Evolutionary conservation across 805 yeast species (phyloP).

Genomic region (Ogataea nakhonphanomensis): DNA sequence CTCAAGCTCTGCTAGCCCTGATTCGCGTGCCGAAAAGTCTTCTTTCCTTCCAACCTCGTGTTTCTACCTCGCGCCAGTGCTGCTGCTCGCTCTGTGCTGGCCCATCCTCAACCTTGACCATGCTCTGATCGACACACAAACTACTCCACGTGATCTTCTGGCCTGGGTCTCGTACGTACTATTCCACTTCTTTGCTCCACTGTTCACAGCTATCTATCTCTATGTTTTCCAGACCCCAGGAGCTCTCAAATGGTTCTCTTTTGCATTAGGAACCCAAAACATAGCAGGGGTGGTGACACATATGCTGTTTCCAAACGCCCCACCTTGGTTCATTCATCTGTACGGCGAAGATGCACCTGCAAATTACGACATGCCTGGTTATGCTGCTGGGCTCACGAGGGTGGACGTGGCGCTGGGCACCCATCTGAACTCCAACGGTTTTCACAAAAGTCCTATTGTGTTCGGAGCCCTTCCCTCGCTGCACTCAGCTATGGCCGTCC

Average conservation of each 20-base stretch:
- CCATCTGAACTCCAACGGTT: constrained; percentile 56
- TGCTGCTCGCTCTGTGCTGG: constrained; percentile 45
- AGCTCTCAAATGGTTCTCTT: constrained; percentile 47
- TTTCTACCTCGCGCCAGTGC: constrained; percentile 33
- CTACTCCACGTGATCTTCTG: constrained; percentile 45
- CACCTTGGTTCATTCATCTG: constrained; percentile 68
- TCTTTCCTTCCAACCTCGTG: constrained; percentile 25
- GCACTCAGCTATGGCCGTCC: constrained; percentile 64
- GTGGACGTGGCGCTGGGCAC: constrained; percentile 64
- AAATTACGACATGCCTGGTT: constrained; percentile 60
- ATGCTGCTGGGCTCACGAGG: constrained; percentile 66
- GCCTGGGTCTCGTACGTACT: constrained; percentile 65
- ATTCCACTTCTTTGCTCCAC: constrained; percentile 58
- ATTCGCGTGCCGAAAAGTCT: constrained; percentile 1
- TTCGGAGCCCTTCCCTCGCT: constrained; percentile 76
- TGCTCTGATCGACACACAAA: constrained; percentile 37
- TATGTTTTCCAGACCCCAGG: constrained; percentile 70
- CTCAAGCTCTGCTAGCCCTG: constrained; percentile 4
- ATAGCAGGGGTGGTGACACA: constrained; percentile 59
- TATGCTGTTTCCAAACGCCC: constrained; percentile 62
- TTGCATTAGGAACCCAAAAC: constrained; percentile 59
- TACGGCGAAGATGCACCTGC: constrained; percentile 57
- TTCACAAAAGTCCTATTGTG: constrained; percentile 65
- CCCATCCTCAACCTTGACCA: constrained; percentile 45
- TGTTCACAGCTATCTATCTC: constrained; percentile 57